Evolutionary conservation across 352 stramenopile species (phyloP).

Genomic region (Phytophthora sojae): DNA sequence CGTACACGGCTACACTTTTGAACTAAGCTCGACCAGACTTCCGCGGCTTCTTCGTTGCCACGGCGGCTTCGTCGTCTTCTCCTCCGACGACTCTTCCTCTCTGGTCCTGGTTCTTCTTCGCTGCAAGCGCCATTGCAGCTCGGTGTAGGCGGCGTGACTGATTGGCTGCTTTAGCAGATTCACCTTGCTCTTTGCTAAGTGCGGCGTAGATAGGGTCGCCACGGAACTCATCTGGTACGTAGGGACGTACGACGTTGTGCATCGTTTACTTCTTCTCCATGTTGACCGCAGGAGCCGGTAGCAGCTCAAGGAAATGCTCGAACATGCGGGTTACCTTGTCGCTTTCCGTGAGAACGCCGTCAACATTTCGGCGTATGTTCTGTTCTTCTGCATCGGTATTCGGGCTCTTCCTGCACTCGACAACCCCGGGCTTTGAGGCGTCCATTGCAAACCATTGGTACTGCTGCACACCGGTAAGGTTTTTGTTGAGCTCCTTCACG

Average conservation of each 20-base stretch:
- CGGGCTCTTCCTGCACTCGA: too few relatives aligned
- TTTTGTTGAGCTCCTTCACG: conserved; percentile 14
- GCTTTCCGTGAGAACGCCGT: not conserved
- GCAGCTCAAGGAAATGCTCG: not conserved
- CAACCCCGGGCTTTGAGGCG: too few relatives aligned
- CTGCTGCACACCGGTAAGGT: conserved; percentile 5
- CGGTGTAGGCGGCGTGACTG: not conserved
- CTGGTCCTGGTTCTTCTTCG: conserved; percentile 7
- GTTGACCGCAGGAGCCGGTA: not conserved
- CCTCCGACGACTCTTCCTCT: too few relatives aligned
- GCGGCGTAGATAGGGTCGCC: not conserved
- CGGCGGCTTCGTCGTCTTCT: conserved; percentile 26
- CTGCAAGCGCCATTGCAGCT: not conserved
- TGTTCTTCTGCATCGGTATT: not conserved
- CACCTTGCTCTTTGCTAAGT: not conserved
- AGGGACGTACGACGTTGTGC: too few relatives aligned
- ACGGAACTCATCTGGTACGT: not conserved
- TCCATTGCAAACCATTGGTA: conserved; percentile 19
- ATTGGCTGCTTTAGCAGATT: not conserved
- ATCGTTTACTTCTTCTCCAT: too few relatives aligned
- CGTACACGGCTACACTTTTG: too few relatives aligned
- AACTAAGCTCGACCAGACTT: too few relatives aligned
- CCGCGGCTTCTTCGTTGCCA: too few relatives aligned
- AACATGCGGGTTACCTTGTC: not conserved
- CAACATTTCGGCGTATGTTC: not conserved